These are phyloP conservation scores for Xylaria nigripes DNA, from an alignment of 495 filamentous ascomycete genomes.

Conservation along the genomic window DNA sequence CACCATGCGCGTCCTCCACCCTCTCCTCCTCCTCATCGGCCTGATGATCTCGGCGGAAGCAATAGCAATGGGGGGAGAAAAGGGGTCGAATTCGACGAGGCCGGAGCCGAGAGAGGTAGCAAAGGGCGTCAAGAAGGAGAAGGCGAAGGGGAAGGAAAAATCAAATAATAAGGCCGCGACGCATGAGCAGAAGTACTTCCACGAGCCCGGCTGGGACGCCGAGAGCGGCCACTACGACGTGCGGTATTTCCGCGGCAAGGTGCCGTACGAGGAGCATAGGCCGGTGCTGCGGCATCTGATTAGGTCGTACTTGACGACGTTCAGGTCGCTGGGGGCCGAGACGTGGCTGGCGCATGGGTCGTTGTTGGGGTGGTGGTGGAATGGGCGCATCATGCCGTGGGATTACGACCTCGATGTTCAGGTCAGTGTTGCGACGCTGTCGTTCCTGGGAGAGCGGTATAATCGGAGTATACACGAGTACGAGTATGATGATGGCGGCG, in stretches of 20 bases:
- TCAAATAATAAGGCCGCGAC: background rate
- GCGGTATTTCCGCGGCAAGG: constrained; percentile 53
- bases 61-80: background rate
- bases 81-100: background rate
- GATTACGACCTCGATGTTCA: constrained; percentile 86
- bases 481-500: constrained; percentile 38
- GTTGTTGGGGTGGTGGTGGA: constrained; percentile 89
- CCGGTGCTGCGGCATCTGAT: constrained; percentile 60
- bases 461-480: constrained; percentile 62
- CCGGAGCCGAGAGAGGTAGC: background rate
- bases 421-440: constrained; percentile 55
- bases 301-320: constrained; percentile 62
- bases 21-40: background rate
- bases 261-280: constrained; percentile 56
- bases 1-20: background rate
- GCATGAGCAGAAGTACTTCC: constrained; percentile 37
- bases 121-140: background rate
- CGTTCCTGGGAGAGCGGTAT: constrained; percentile 51
- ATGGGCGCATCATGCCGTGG: constrained; percentile 75
- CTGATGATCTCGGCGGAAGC: background rate
- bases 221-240: constrained; percentile 63
- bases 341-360: constrained; percentile 89
- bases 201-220: constrained; percentile 49
- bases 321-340: constrained; percentile 54
- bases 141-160: background rate